Evolutionary conservation across 495 filamentous ascomycete species (phyloP).

Genomic region (Lepidopterella palustris): DNA sequence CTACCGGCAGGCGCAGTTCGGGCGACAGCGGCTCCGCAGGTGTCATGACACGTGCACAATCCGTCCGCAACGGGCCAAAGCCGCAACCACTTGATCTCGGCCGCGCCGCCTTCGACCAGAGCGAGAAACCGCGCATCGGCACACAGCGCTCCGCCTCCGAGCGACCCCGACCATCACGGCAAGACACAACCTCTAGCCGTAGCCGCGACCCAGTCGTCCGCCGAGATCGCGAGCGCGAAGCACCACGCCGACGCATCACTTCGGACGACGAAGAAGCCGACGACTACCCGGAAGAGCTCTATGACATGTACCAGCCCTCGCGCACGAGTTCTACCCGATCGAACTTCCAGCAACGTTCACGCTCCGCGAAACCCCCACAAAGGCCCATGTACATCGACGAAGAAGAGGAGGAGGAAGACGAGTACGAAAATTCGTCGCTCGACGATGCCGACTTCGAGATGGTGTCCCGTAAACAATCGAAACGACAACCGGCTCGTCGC

Average conservation of each 20-base stretch:
- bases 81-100: constrained; percentile 36
- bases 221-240: constrained; percentile 29
- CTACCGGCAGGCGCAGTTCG: constrained; percentile 16
- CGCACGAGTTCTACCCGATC: constrained; percentile 5
- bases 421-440: constrained; percentile 54
- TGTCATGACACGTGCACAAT: constrained; percentile 29
- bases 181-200: constrained; percentile 11
- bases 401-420: constrained; percentile 46
- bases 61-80: constrained; percentile 32
- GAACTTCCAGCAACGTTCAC: constrained; percentile 10
- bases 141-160: constrained; percentile 36
- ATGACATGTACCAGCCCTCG: constrained; percentile 55
- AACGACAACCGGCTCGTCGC: constrained; percentile 23
- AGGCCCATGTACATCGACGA: constrained; percentile 49
- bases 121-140: constrained; percentile 29
- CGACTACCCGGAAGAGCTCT: constrained; percentile 59
- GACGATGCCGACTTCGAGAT: constrained; percentile 82
- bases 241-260: constrained; percentile 9
- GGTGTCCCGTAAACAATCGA: constrained; percentile 40
- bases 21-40: constrained; percentile 9
- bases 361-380: constrained; percentile 16
- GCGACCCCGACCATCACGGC: constrained; percentile 27
- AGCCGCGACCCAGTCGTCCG: constrained; percentile 1
- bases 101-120: constrained; percentile 37
- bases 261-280: constrained; percentile 41